phyloP scores from a whole-genome alignment of 1,139 yeast species.

The Sugiyamaella pinicola region DNA sequence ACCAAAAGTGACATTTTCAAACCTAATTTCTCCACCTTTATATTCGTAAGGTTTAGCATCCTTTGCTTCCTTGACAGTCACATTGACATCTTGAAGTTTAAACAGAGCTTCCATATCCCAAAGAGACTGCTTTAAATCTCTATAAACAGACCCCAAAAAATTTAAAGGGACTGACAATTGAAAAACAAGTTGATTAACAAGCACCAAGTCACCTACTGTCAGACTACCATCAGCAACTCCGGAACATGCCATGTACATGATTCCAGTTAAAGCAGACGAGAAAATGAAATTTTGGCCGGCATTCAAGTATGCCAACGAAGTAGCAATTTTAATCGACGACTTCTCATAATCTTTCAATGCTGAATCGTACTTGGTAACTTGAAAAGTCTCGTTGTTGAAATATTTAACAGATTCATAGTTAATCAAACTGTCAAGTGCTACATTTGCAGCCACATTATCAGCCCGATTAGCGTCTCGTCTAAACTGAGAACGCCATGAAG shows the following conservation, averaged over 20 bases:
- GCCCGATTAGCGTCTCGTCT: conserved; percentile 91
- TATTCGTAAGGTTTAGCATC: conserved; percentile 62
- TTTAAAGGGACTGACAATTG: conserved; percentile 93
- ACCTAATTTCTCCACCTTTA: conserved; percentile 69
- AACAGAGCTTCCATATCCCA: conserved; percentile 37
- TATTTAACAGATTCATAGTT: conserved; percentile 94
- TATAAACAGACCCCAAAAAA: conserved; percentile 90
- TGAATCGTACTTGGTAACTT: conserved; percentile 76
- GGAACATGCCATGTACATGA: conserved; percentile 99
- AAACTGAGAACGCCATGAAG: conserved; percentile 95
- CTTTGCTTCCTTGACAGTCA: conserved; percentile 62
- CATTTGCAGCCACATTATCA: conserved; percentile 91
- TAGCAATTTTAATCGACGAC: conserved; percentile 85
- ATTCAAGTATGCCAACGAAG: conserved; percentile 86
- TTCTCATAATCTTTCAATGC: conserved; percentile 76
- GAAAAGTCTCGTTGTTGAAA: conserved; percentile 84
- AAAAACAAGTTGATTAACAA: conserved; percentile 92
- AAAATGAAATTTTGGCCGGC: conserved; percentile 92
- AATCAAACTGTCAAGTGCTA: conserved; percentile 90
- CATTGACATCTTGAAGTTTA: conserved; percentile 64
- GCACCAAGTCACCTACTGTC: conserved; percentile 94
- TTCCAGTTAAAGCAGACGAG: conserved; percentile 86
- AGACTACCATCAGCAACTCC: conserved; percentile 82
- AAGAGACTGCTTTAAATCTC: conserved; percentile 88
- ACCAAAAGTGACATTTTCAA: conserved; percentile 92